Conservation (phyloP, 257 asterid genomes). For the Phtheirospermum japonicum region DNA sequence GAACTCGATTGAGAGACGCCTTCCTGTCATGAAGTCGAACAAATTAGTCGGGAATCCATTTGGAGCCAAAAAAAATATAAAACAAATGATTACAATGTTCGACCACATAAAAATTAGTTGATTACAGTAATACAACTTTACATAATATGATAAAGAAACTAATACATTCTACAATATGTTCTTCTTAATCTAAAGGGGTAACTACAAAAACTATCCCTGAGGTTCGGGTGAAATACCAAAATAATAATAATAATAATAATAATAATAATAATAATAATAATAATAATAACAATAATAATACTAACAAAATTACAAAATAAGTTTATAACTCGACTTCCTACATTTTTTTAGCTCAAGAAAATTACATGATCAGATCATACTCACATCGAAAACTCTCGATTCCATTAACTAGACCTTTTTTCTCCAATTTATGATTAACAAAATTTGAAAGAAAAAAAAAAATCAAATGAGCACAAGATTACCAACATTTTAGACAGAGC, state of each 20-base stretch:
- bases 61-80: slow-evolving; percentile 20
- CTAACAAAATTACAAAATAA: neutral
- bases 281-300: too few relatives aligned
- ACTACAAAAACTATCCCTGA: neutral
- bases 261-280: too few relatives aligned
- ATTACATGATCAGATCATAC: neutral
- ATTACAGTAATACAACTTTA: too few relatives aligned
- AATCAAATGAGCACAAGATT: slow-evolving; percentile 7
- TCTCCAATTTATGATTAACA: neutral
- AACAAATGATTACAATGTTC: neutral
- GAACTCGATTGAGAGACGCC: slow-evolving; percentile 58
- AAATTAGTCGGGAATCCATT: slow-evolving; percentile 34
- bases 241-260: too few relatives aligned
- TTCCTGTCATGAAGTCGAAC: slow-evolving; percentile 41
- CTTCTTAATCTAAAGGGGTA: neutral
- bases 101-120: too few relatives aligned
- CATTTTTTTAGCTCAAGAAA: neutral
- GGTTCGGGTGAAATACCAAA: too few relatives aligned
- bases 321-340: neutral
- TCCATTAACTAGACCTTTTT: neutral
- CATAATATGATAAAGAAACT: neutral
- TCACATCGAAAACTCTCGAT: neutral
- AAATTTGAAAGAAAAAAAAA: neutral
- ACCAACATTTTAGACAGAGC: slow-evolving; percentile 31
- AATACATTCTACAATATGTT: neutral